Base-by-base conservation (phyloP, 2,329 filamentous ascomycete genomes). In the Fusarium azukiicola region DNA sequence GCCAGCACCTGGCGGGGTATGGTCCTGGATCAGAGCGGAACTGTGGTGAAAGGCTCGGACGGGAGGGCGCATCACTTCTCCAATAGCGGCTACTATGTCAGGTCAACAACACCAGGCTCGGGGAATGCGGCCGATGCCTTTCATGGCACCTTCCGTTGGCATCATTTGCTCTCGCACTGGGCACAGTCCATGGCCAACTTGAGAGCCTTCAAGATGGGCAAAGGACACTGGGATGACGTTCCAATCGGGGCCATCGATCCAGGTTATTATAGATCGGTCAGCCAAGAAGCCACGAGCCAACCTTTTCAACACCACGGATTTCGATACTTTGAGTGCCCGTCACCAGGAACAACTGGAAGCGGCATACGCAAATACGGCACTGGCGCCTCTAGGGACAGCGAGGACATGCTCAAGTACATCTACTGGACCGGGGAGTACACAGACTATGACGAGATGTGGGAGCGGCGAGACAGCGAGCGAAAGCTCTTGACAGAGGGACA, bases 101-200 rank as follows among this genome's bases (percentile, higher is more conserved):
- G 42, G 10, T 7, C 40, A 27, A 13, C 16, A 4, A 2, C 5
- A 14, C n/a, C 2, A 13, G 21, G 23, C 2, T 36, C 32, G 2
- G 17, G 38, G 11, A 5, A 47, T 12, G 16, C 6, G 14, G 16
- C 1, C 4, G n/a, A 19, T 36, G 4, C 7, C 16, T 7, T 23
- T 9, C 58, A 27, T 16, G 19, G 32, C 11, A 38, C 32, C 5
- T 17, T 73, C 3, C 47, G 75, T 12, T 77, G 71, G 71, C 36
- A 74, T 19, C 46, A 68, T n/a, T 11, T 77, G 4, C 72, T 77
- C 19, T 40, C 64, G 2, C 74, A 72, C 17, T 77, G 75, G 74
- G 17, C 61, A 19, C 17, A 54, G 3, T 63, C 67, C 3, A 61
- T 77, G 74, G 16, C 14, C 0, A 64, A 54, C 19, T 44, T 77